Base-by-base conservation (phyloP, 2,329 filamentous ascomycete genomes). In the Pseudomassariella vexata region DNA sequence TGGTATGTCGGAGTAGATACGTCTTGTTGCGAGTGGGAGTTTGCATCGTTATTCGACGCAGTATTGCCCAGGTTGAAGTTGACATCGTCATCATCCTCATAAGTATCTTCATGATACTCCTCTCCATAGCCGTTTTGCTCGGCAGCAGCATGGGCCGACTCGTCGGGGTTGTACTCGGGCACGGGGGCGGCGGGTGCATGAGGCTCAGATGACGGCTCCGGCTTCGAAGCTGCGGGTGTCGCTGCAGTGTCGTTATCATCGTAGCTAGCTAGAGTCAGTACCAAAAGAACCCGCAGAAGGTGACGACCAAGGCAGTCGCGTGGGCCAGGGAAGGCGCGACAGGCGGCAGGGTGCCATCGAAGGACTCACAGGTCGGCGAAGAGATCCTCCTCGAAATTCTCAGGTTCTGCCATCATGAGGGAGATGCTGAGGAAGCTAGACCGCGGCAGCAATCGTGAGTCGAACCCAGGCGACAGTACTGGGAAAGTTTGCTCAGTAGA, bases 321-420 rank as follows among this genome's bases (percentile, higher is more conserved):
- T n/a, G n/a, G n/a, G n/a, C n/a, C n/a, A n/a, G n/a, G n/a, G n/a
- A n/a, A n/a, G n/a, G n/a, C n/a, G n/a, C n/a, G n/a, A n/a, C n/a
- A n/a, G n/a, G n/a, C n/a, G n/a, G n/a, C n/a, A n/a, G n/a, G n/a
- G n/a, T n/a, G n/a, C n/a, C n/a, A n/a, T 19, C 24, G 26, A 24
- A 25, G 18, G 35, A 73, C 86, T 65, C 69, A 95, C 88, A 95
- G 76, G 65, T 95, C 89, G 50, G 88, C 88, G 62, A 95, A 95
- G 62, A 95, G 84, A 72, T 95, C 88, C 53, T 95, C 89, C 48
- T 95, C 88, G 47, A 87, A 80, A 46, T 85, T 85, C 53, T 89
- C 85, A 32, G 74, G 68, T 52, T 92, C 86, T 28, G 85, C 78
- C 85, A 90, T 92, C 49, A 30, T 70, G 57, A 38, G 35, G 30